Conservation (phyloP, 2,329 filamentous ascomycete genomes). For the Colletotrichum tanaceti region DNA sequence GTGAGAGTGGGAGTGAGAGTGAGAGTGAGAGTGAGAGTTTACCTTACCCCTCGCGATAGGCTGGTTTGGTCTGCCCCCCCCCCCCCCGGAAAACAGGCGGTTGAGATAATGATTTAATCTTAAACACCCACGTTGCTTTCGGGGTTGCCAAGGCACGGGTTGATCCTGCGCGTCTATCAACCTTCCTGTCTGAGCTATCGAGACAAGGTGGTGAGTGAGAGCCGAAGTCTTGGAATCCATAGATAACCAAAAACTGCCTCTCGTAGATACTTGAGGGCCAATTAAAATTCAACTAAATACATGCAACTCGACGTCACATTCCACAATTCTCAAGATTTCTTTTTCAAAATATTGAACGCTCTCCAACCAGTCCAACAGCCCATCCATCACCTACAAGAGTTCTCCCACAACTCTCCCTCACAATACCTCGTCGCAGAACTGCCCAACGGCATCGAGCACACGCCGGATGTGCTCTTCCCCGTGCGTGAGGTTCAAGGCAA, state of each 20-base stretch:
- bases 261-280: not conserved
- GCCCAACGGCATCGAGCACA: conserved; percentile 6
- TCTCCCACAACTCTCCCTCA: not conserved
- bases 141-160: conserved; percentile 20
- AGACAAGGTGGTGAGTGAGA: not conserved
- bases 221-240: not conserved
- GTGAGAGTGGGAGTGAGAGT: no score
- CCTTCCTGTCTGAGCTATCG: conserved; percentile 39
- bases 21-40: conserved; percentile 27
- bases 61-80: conserved; percentile 5
- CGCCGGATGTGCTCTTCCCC: conserved; percentile 25
- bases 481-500: conserved; percentile 38
- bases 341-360: no score
- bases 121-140: conserved; percentile 23
- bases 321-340: no score
- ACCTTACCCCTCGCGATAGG: conserved; percentile 40
- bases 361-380: not conserved
- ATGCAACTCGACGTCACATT: not conserved
- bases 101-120: not conserved
- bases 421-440: conserved; percentile 26
- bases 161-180: conserved; percentile 34
- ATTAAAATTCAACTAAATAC: no score
- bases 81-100: conserved; percentile 37
- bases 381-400: no score
- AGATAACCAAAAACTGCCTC: no score